Evolutionary conservation across 2,329 filamentous ascomycete species (phyloP).

Genomic region (Fusarium brachygibbosum): DNA sequence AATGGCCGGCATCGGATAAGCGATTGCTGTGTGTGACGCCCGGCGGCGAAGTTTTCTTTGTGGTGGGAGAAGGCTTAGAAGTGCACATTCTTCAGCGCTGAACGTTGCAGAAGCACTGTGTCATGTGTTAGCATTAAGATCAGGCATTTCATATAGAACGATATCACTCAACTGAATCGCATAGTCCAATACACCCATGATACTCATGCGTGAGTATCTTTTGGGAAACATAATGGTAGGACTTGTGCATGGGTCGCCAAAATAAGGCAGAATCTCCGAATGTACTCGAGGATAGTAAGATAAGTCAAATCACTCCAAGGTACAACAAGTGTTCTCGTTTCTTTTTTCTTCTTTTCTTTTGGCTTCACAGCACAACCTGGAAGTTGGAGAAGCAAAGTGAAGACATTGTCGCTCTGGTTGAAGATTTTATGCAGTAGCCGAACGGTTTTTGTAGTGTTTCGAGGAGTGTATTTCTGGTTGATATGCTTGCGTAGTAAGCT

Average conservation of each 20-base stretch:
- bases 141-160: conserved; percentile 1
- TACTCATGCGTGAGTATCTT: not conserved
- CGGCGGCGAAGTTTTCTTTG: not conserved
- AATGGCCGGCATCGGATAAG: conserved; percentile 5
- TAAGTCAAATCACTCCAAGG: not conserved
- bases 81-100: not conserved
- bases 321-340: not conserved
- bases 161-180: conserved; percentile 1
- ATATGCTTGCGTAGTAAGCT: not conserved
- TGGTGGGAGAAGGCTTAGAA: not conserved
- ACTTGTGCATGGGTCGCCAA: conserved; percentile 11
- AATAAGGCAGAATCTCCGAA: conserved; percentile 1
- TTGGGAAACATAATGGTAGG: not conserved
- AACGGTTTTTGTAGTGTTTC: not conserved
- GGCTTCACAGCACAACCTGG: not conserved
- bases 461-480: not conserved
- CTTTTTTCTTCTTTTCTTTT: too few species aligned
- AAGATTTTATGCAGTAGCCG: not conserved
- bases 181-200: not conserved
- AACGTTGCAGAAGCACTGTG: not conserved
- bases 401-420: not conserved
- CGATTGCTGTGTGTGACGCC: not conserved
- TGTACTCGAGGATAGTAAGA: not conserved
- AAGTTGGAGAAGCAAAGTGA: not conserved
- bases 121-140: not conserved